These are phyloP conservation scores for Marasmius fiardii DNA, from an alignment of 1,284 basidiomycete genomes.

Conservation along the genomic window DNA sequence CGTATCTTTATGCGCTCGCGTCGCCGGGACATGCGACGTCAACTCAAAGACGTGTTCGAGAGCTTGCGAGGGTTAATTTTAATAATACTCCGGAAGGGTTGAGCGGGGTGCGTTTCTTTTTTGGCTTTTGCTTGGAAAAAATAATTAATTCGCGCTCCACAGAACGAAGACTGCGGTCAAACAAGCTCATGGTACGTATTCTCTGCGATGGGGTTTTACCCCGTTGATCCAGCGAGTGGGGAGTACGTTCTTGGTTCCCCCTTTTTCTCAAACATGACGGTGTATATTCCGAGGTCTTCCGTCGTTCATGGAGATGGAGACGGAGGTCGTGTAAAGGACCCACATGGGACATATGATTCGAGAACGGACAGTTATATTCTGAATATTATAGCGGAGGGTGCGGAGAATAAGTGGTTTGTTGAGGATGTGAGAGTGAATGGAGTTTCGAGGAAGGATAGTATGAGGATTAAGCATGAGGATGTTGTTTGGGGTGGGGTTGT, in stretches of 20 bases:
- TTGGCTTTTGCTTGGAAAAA: too few relatives aligned
- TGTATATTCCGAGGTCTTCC: slow-evolving; percentile 10
- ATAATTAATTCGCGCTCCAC: slow-evolving; percentile 5
- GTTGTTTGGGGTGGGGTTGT: neutral
- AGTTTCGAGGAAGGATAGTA: neutral
- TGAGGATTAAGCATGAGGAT: neutral
- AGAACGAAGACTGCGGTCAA: slow-evolving; percentile 89
- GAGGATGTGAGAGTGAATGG: neutral
- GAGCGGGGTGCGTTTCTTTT: slow-evolving; percentile 48
- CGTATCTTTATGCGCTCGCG: slow-evolving; percentile 72
- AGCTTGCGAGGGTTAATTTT: slow-evolving; percentile 64
- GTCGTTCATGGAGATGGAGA: slow-evolving; percentile 4
- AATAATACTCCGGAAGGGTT: slow-evolving; percentile 66
- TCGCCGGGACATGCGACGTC: slow-evolving; percentile 61
- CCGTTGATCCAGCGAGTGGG: slow-evolving; percentile 77
- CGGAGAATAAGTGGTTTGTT: slow-evolving; percentile 3
- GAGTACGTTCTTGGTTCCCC: slow-evolving; percentile 72
- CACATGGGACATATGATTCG: slow-evolving; percentile 4
- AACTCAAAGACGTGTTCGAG: slow-evolving; percentile 66
- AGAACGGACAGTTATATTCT: slow-evolving; percentile 10
- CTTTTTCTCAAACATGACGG: slow-evolving; percentile 13
- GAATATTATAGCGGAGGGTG: slow-evolving; percentile 2
- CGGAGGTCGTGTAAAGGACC: neutral
- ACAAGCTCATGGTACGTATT: slow-evolving; percentile 90
- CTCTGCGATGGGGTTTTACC: slow-evolving; percentile 80